phyloP scores from a whole-genome alignment of 129 eudicot species.

The Artemisia argyi region DNA sequence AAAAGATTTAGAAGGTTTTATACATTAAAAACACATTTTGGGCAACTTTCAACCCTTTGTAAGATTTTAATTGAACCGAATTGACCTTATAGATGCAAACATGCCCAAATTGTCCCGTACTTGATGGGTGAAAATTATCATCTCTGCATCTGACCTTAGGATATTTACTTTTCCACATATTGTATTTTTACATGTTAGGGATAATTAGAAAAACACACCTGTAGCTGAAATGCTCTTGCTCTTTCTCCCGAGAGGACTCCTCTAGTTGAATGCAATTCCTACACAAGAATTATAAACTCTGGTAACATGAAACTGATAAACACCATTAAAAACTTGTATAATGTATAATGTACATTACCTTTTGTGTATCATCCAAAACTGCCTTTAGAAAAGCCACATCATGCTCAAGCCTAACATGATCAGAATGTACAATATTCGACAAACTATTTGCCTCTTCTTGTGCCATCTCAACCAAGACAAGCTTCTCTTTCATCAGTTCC shows the following conservation, averaged over 20 bases:
- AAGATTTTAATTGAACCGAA: too few relatives aligned
- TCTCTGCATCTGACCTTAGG: background rate
- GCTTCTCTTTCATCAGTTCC: slow-evolving; percentile 77
- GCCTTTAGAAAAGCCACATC: slow-evolving; percentile 97
- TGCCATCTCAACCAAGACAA: slow-evolving; percentile 72
- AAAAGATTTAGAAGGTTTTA: background rate
- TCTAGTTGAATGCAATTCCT: slow-evolving; percentile 93
- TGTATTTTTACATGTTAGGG: background rate
- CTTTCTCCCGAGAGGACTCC: slow-evolving; percentile 89
- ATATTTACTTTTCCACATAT: slow-evolving; percentile 2
- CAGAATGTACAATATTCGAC: slow-evolving; percentile 90
- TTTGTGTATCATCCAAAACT: slow-evolving; percentile 90
- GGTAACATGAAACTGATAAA: too few relatives aligned
- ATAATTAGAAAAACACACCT: slow-evolving; percentile 44
- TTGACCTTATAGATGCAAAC: too few relatives aligned
- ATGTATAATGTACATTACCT: slow-evolving; percentile 44
- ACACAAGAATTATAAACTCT: background rate
- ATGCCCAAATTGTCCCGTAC: too few relatives aligned
- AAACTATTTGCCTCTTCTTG: slow-evolving; percentile 91
- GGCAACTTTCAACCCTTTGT: too few relatives aligned
- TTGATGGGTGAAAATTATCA: too few relatives aligned
- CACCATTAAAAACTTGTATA: too few relatives aligned
- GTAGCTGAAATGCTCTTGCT: slow-evolving; percentile 89
- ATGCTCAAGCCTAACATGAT: slow-evolving; percentile 90
- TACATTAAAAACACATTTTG: background rate